Percentiles rank a stretch among this genome's conserved stretches.
phyloP scores from a whole-genome alignment of 2,329 filamentous ascomycete species.

The Rhinocladiella similis region DNA sequence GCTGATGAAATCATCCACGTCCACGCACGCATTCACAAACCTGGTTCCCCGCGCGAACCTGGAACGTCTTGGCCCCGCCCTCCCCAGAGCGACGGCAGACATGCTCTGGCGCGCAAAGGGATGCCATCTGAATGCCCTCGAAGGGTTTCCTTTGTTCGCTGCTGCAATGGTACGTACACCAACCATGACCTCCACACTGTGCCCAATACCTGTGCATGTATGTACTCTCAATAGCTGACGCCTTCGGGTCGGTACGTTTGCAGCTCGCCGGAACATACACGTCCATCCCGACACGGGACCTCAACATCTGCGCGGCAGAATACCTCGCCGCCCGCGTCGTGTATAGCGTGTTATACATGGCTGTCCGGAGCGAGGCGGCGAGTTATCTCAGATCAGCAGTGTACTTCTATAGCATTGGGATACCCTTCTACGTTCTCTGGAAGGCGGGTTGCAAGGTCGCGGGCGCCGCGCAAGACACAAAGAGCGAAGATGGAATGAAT shows the following conservation, averaged over 20 bases:
- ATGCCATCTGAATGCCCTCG: conserved; percentile 39
- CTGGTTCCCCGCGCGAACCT: conserved; percentile 37
- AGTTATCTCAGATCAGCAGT: conserved; percentile 37
- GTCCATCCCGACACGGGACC: conserved; percentile 33
- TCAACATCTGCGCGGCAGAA: conserved; percentile 36
- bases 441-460: conserved; percentile 32
- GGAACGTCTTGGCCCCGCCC: conserved; percentile 30
- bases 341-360: conserved; percentile 38
- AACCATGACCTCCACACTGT: background rate
- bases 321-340: conserved; percentile 35
- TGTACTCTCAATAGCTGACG: no score
- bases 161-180: conserved; percentile 34
- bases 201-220: no score
- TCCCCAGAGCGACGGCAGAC: conserved; percentile 28
- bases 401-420: conserved; percentile 36
- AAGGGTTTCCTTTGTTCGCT: conserved; percentile 38
- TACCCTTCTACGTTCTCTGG: conserved; percentile 35
- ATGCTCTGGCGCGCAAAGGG: conserved; percentile 33
- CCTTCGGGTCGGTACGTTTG: no score
- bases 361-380: conserved; percentile 33
- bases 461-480: background rate
- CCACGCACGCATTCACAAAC: conserved; percentile 33
- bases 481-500: background rate
- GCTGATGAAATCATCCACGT: conserved; percentile 34
- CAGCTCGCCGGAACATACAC: conserved; percentile 37